Evolutionary conservation across 129 eudicot species (phyloP), one percentile per base, ranked within the genome.

Genomic region (Flaveria sonorensis): DNA sequence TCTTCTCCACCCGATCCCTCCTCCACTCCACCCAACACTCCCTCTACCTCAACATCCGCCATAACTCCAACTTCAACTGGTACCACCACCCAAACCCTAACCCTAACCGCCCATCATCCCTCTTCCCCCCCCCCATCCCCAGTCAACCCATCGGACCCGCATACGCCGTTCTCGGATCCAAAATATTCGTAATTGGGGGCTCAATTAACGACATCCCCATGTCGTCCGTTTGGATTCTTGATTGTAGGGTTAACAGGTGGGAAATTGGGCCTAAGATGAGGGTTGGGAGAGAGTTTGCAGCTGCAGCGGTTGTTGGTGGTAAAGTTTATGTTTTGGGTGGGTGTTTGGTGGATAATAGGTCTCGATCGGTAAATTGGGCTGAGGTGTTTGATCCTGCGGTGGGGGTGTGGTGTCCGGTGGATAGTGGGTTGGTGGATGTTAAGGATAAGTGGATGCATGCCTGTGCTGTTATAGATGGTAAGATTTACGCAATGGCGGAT

Each of bases 381-480:
- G 98, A 94, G 88, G 83, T 84, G n/a, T 89, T 71, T 42, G 98
- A 93, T 66, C 96, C 97, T 32, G 76, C 28, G 60, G 76, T 62
- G 5, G 89, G 93, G 36, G 48, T 19, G 13, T 93, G 98, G 98
- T 21, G 77, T 0, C 39, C 88, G 23, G 81, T 94, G 4, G 76
- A 74, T 3, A 87, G 97, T n/a, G 16, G 45, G 12, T 79, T 75
- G n/a, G 77, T 88, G 66, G 98, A 89, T 77, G 85, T 82, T 12
- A 91, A 87, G 82, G 98, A 94, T 69, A 89, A 89, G 65, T 94
- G 96, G 97, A 94, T 94, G 98, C 98, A 94, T 50, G 92, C 96
- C 1, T 87, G 89, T 71, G 97, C 93, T 21, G 90, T 94, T 48
- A 64, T 94, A 3, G 87, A 80, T 10, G 88, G 88, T 36, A 91